phyloP scores from a whole-genome alignment of 345 rosid species.

The Dipteronia dyeriana region DNA sequence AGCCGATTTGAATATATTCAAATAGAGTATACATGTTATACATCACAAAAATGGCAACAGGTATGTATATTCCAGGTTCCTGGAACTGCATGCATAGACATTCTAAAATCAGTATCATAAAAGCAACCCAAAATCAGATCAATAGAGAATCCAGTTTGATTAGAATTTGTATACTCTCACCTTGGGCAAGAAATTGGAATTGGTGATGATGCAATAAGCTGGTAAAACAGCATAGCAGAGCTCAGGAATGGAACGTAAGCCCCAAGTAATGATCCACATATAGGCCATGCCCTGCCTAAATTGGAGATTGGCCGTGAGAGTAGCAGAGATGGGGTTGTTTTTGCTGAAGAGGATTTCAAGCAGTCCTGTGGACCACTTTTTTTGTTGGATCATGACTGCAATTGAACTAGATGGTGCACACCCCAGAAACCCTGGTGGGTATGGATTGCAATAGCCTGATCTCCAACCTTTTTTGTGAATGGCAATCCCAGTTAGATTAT shows the following conservation, averaged over 20 bases:
- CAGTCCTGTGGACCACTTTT: constrained; percentile 67
- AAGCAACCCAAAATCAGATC: no score
- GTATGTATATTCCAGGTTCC: constrained; percentile 35
- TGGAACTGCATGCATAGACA: constrained; percentile 20
- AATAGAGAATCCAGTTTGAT: no score
- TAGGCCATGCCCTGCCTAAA: constrained; percentile 54
- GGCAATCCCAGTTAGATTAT: constrained; percentile 45
- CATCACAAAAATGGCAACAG: constrained; percentile 20
- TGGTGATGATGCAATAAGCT: constrained; percentile 58
- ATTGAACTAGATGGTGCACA: constrained; percentile 50
- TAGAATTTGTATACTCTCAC: background rate
- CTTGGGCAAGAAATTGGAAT: constrained; percentile 45
- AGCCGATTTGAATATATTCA: constrained; percentile 33
- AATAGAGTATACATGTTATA: constrained; percentile 27
- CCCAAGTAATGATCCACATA: constrained; percentile 34
- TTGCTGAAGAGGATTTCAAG: constrained; percentile 50
- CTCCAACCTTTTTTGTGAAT: constrained; percentile 67
- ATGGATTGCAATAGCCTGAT: constrained; percentile 23
- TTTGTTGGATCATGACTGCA: constrained; percentile 43
- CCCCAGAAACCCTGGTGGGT: constrained; percentile 62
- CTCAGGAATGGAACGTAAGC: constrained; percentile 54
- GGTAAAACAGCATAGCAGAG: constrained; percentile 54
- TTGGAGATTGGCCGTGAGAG: constrained; percentile 34
- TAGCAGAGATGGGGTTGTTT: constrained; percentile 38
- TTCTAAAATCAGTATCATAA: no score